Conservation (phyloP, 108 stramenopile genomes). For the Nannochloropsis salina region DNA sequence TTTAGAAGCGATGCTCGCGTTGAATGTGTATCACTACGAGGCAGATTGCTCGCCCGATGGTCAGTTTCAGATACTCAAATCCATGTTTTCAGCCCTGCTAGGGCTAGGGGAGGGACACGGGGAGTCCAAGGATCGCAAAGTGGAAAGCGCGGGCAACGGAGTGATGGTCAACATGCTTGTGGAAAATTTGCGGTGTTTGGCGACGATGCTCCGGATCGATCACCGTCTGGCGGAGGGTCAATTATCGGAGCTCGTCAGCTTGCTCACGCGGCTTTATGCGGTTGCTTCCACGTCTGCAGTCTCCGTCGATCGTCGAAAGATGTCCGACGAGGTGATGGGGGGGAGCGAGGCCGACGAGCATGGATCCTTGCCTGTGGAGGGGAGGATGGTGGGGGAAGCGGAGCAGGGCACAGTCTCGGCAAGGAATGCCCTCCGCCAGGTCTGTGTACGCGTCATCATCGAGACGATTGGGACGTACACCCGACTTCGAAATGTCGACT, state of each 20-base stretch:
- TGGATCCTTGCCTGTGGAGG: background rate
- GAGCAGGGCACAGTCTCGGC: background rate
- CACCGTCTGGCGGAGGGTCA: background rate
- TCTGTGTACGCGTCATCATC: background rate
- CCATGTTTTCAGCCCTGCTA: background rate
- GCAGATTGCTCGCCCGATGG: background rate
- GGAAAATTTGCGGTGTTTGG: background rate
- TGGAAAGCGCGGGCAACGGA: background rate
- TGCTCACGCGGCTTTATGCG: background rate
- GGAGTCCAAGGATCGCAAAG: background rate
- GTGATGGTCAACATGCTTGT: background rate
- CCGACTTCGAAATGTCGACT: background rate
- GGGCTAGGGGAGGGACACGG: background rate
- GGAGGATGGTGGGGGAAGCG: background rate
- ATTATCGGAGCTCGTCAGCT: background rate
- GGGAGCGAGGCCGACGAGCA: background rate
- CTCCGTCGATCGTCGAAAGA: too few species aligned
- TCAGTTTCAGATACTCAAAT: background rate
- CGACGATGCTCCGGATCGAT: conserved; percentile 11
- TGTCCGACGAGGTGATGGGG: too few species aligned
- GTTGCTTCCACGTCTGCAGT: background rate
- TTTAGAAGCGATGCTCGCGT: background rate
- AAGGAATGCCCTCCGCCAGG: background rate
- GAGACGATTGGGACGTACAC: background rate
- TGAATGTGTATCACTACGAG: conserved; percentile 5